A percentile compares a stretch with the other conserved stretches of the same genome.
These are phyloP conservation scores for Spathaspora sp. DNA, from an alignment of 805 yeast species.

Conservation along the genomic window DNA sequence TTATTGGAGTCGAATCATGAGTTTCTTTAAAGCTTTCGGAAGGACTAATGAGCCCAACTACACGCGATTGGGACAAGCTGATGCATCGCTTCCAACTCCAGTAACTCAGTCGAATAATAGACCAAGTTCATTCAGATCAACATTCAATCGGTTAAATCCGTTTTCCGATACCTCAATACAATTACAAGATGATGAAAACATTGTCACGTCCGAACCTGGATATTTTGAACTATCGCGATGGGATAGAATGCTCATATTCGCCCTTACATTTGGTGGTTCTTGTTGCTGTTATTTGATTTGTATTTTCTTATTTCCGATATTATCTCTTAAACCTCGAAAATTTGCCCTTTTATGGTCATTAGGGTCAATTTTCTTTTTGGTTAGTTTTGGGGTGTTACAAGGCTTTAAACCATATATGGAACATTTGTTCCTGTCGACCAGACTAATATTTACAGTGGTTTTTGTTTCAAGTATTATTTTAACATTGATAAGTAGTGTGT, in stretches of 20 bases:
- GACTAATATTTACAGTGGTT: conserved; percentile 35
- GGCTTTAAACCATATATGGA: conserved; percentile 38
- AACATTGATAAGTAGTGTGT: conserved; percentile 35
- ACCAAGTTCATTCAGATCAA: conserved; percentile 21
- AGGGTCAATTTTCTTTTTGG: conserved; percentile 43
- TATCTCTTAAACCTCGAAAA: conserved; percentile 40
- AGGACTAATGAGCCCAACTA: conserved; percentile 14
- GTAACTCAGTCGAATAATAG: conserved; percentile 19
- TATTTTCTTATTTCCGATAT: conserved; percentile 40
- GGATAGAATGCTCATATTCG: conserved; percentile 46
- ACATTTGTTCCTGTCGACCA: conserved; percentile 39
- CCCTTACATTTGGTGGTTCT: conserved; percentile 41
- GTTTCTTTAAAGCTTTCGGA: conserved; percentile 34
- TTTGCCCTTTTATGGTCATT: conserved; percentile 47
- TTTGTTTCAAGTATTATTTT: conserved; percentile 36
- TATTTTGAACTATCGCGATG: conserved; percentile 40
- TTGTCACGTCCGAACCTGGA: conserved; percentile 43
- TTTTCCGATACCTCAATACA: conserved; percentile 34
- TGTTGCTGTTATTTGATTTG: conserved; percentile 39
- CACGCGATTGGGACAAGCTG: conserved; percentile 30
- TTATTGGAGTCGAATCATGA: conserved; percentile 27
- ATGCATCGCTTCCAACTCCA: conserved; percentile 36
- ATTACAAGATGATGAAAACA: conserved; percentile 41
- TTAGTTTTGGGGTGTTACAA: conserved; percentile 44
- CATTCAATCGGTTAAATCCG: conserved; percentile 36